Evolutionary conservation across 2,329 filamentous ascomycete genomes (phyloP).

Genomic region (Parastagonospora avenae): DNA sequence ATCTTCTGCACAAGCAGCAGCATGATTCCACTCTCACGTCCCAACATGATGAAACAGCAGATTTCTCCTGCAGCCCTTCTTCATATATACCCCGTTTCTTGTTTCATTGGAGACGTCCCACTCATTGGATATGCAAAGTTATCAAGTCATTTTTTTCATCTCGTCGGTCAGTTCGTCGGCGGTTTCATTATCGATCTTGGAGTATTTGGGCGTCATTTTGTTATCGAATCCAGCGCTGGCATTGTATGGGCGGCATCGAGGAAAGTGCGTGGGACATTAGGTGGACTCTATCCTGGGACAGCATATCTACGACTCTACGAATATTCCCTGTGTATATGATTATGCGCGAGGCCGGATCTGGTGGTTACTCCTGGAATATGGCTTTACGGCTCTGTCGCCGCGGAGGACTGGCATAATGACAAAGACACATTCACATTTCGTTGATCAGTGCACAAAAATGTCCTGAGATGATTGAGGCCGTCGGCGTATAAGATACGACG

Average conservation of each 20-base stretch:
- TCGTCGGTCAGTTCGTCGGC: neutral
- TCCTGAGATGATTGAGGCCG: neutral
- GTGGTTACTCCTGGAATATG: neutral
- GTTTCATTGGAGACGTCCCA: constrained; percentile 4
- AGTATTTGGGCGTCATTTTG: constrained; percentile 25
- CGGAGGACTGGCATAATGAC: neutral
- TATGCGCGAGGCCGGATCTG: constrained; percentile 10
- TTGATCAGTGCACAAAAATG: no score
- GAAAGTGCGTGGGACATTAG: constrained; percentile 6
- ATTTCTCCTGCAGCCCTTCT: constrained; percentile 6
- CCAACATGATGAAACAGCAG: neutral
- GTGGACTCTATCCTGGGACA: constrained; percentile 5
- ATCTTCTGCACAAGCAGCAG: constrained; percentile 11
- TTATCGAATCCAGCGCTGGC: constrained; percentile 1
- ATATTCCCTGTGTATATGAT: constrained; percentile 21
- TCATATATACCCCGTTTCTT: constrained; percentile 24
- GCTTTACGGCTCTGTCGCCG: neutral
- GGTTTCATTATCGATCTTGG: constrained; percentile 6
- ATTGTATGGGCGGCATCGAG: constrained; percentile 11
- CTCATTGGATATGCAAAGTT: constrained; percentile 11
- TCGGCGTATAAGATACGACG: neutral
- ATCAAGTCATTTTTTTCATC: neutral
- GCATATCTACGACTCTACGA: constrained; percentile 19
- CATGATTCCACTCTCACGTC: constrained; percentile 1
- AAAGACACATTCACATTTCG: no score